Conservation (phyloP, 768 basidiomycete genomes). For the Russula earlei region DNA sequence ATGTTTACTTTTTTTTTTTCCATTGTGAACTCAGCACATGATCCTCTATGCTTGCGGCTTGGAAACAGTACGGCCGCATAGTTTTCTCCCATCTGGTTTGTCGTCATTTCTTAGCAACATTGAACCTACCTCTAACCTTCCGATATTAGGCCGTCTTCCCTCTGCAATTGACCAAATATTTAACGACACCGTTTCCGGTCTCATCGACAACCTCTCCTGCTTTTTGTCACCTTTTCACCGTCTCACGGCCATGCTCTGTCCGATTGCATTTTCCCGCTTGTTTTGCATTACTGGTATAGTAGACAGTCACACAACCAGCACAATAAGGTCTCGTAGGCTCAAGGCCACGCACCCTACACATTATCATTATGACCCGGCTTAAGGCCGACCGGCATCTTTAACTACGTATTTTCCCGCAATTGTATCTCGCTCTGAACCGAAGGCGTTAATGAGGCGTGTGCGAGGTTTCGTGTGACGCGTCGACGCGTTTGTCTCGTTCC, state of each 20-base stretch:
- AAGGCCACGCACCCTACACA: constrained; percentile 16
- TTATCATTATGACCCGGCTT: constrained; percentile 22
- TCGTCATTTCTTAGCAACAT: neutral
- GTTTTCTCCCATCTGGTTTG: constrained; percentile 1
- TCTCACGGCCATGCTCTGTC: constrained; percentile 5
- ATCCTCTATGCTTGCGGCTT: neutral
- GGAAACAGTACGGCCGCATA: neutral
- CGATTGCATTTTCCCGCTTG: neutral
- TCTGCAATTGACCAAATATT: neutral
- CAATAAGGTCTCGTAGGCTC: constrained; percentile 14
- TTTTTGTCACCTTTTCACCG: constrained; percentile 1
- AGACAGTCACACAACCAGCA: constrained; percentile 7
- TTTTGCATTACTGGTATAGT: constrained; percentile 12
- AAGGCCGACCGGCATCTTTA: constrained; percentile 18
- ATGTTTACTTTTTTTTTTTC: neutral
- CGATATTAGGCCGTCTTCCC: neutral
- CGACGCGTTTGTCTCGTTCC: neutral
- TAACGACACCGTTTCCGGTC: neutral
- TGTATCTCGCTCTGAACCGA: constrained; percentile 4
- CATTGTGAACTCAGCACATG: neutral
- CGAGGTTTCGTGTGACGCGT: neutral
- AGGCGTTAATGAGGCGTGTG: neutral
- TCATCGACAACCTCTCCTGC: neutral
- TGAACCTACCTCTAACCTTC: neutral
- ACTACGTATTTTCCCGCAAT: constrained; percentile 16